Percentiles rank a stretch among this genome's conserved stretches.
These are phyloP conservation scores for Phascolomyces articulosus DNA, from an alignment of 371 early-diverging fungal species.

Conservation along the genomic window DNA sequence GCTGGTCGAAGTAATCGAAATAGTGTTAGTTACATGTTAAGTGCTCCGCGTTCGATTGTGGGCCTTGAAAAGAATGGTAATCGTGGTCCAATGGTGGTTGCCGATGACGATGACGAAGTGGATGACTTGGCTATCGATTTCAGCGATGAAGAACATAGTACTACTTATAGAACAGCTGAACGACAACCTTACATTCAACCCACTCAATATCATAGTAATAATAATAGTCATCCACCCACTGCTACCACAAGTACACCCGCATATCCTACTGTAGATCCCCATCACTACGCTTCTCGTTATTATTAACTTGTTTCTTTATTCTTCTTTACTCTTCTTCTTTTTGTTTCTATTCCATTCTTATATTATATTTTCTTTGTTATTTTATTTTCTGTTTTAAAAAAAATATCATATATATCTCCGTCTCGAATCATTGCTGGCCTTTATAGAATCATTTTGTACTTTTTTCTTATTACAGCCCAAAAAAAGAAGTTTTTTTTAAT, in stretches of 20 bases:
- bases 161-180: slow-evolving; percentile 5
- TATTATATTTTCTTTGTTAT: too few relatives aligned
- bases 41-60: slow-evolving; percentile 54
- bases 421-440: too few relatives aligned
- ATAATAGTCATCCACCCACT: not conserved
- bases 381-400: too few relatives aligned
- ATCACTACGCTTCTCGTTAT: not conserved
- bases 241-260: not conserved
- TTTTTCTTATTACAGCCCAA: not conserved
- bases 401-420: too few relatives aligned
- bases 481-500: not conserved
- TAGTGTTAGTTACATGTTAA: slow-evolving; percentile 53
- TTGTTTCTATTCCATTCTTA: too few relatives aligned
- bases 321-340: not conserved
- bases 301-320: not conserved
- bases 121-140: slow-evolving; percentile 5
- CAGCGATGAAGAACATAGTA: not conserved
- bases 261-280: not conserved
- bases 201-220: not conserved
- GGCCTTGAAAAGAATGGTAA: slow-evolving; percentile 50
- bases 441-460: not conserved
- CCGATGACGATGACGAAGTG: slow-evolving; percentile 8
- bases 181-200: slow-evolving; percentile 11
- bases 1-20: slow-evolving; percentile 50
- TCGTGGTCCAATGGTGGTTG: not conserved